Percentiles rank a stretch among this genome's conserved stretches.
Conservation (phyloP, 495 filamentous ascomycete species). For the Trichocladium uniseriatum region DNA sequence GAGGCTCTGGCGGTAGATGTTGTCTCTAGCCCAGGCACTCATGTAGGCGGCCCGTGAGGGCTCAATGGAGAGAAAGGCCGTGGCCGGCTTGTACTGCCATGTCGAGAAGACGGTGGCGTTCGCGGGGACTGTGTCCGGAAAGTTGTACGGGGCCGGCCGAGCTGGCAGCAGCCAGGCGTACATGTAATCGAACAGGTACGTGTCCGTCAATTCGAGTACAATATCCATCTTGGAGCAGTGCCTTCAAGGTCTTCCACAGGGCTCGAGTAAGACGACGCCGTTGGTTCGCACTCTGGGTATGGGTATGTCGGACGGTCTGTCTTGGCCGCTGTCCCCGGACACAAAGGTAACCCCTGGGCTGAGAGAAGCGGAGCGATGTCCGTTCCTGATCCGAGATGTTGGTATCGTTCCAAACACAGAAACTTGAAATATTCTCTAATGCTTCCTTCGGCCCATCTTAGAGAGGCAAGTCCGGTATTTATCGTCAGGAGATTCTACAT, state of each 20-base stretch:
- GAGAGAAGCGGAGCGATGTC: too few species aligned
- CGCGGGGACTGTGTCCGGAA: slow-evolving; percentile 25
- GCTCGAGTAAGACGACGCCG: not conserved
- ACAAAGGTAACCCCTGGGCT: too few species aligned
- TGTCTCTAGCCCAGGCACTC: slow-evolving; percentile 72
- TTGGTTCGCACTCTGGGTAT: too few species aligned
- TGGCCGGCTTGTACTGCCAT: slow-evolving; percentile 64
- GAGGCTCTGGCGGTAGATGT: slow-evolving; percentile 65
- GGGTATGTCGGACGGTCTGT: too few species aligned
- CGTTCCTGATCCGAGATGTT: too few species aligned
- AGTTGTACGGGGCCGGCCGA: slow-evolving; percentile 40
- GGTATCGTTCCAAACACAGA: too few species aligned
- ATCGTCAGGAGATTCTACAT: not conserved
- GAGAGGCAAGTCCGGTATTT: not conserved
- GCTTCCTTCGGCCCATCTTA: too few species aligned
- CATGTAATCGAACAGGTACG: slow-evolving; percentile 69
- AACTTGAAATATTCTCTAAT: too few species aligned
- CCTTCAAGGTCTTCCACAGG: not conserved
- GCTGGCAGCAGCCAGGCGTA: slow-evolving; percentile 67
- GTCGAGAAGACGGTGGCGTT: slow-evolving; percentile 35
- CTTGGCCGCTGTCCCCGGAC: too few species aligned
- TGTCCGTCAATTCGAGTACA: slow-evolving; percentile 77
- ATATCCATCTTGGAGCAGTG: slow-evolving; percentile 66
- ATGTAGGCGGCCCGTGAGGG: slow-evolving; percentile 72
- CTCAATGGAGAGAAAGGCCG: slow-evolving; percentile 55